Evolutionary conservation across 192 early-diverging fungal genomes (phyloP).

Genomic region (Entomortierella chlamydospora): DNA sequence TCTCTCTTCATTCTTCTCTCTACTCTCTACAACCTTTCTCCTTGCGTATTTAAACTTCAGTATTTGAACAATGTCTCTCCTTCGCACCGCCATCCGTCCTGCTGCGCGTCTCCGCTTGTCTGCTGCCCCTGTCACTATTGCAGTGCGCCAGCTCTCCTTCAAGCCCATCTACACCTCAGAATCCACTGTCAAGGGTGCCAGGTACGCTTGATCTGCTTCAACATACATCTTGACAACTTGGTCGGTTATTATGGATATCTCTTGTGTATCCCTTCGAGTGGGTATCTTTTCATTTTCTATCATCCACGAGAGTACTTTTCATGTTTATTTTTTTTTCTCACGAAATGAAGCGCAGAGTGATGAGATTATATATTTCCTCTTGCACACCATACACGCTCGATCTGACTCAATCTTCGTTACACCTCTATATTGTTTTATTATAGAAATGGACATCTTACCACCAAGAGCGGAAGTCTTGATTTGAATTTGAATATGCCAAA

Average conservation of each 20-base stretch:
- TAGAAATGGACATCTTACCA: slow-evolving; percentile 66
- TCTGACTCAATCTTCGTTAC: no score
- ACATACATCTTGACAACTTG: not conserved
- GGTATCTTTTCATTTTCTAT: not conserved
- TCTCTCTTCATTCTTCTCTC: not conserved
- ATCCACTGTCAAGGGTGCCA: slow-evolving; percentile 61
- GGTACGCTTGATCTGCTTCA: slow-evolving; percentile 10
- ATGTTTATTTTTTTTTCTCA: slow-evolving; percentile 25
- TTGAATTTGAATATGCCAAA: slow-evolving; percentile 66
- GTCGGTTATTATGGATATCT: no score
- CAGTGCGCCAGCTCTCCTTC: slow-evolving; percentile 51
- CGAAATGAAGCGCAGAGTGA: not conserved
- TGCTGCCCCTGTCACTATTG: slow-evolving; percentile 19
- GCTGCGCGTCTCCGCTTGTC: slow-evolving; percentile 36
- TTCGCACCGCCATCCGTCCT: slow-evolving; percentile 36
- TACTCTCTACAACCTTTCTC: not conserved
- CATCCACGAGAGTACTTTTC: not conserved
- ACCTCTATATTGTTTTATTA: not conserved
- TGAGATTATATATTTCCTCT: not conserved
- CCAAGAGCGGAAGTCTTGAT: slow-evolving; percentile 63
- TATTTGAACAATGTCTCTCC: slow-evolving; percentile 28
- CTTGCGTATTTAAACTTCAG: not conserved
- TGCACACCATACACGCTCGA: no score
- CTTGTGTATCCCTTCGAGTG: no score
- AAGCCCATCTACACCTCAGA: slow-evolving; percentile 71